Percentiles rank a stretch among this genome's conserved stretches.
Conservation (phyloP, 805 yeast species). For the Starmerella davenportii region DNA sequence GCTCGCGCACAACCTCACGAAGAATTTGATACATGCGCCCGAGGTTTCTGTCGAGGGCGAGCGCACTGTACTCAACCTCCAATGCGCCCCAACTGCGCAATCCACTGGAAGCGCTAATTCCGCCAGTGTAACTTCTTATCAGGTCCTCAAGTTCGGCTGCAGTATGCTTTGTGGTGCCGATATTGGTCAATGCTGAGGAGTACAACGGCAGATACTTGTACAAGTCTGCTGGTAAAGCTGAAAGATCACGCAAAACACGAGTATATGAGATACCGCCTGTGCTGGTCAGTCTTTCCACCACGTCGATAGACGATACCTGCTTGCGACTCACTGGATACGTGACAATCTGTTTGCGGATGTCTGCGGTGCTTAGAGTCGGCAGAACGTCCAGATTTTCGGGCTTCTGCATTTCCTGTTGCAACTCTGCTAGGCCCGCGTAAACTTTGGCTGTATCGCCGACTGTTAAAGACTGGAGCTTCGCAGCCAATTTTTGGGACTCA, state of each 20-base stretch:
- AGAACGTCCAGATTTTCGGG: constrained; percentile 59
- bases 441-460: constrained; percentile 41
- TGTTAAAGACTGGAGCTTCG: constrained; percentile 29
- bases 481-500: constrained; percentile 37
- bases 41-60: constrained; percentile 39
- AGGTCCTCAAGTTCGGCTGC: constrained; percentile 74
- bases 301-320: constrained; percentile 1
- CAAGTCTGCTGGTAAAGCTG: constrained; percentile 40
- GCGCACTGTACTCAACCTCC: constrained; percentile 13
- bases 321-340: constrained; percentile 18
- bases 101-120: constrained; percentile 38
- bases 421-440: constrained; percentile 13
- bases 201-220: constrained; percentile 61
- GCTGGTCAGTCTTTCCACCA: constrained; percentile 22
- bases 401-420: constrained; percentile 46
- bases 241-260: constrained; percentile 45
- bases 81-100: constrained; percentile 10
- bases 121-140: constrained; percentile 72
- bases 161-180: constrained; percentile 54
- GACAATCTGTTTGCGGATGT: constrained; percentile 46
- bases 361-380: constrained; percentile 59
- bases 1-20: constrained; percentile 46
- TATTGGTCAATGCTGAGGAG: constrained; percentile 58
- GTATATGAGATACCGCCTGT: constrained; percentile 54
- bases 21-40: constrained; percentile 45